Base-by-base conservation (phyloP, 2,329 filamentous ascomycete genomes). In the Trichophyton equinum region DNA sequence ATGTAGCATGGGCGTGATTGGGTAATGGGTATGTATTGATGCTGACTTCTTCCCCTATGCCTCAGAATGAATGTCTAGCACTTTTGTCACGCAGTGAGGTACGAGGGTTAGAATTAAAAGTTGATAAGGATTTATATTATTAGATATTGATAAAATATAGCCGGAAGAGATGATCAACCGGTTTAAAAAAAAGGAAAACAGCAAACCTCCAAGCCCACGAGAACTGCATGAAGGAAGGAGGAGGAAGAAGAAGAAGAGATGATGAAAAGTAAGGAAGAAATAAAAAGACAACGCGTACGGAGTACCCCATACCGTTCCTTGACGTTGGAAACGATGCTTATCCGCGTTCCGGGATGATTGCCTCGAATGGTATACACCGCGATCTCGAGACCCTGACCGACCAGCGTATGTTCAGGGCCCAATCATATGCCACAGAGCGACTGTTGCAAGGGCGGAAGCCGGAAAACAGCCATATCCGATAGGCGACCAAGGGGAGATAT, bases 61-160 rank as follows among this genome's bases (percentile, higher is more conserved):
- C 7, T 44, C 46, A 15, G 27, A 38, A 27, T 5, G 22, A 51
- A 22, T 22, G 44, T 22, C 20, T 8, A 27, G 25, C 22, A 15
- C 46, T 22, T 25, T 9, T 4, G 22, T 22, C 46, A 51, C 2
- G 22, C 33, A 15, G 22, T 15, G 22, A 51, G 7, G 38, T 4
- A 44, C n/a, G 2, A 51, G 11, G 25, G 9, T 18, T 8, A 22
- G 44, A 11, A 51, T 33, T 33, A 18, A 55, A 55, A 36, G 51
- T n/a, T 55, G 51, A 36, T 55, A 55, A 9, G 6, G 33, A 13
- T 20, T 55, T 55, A 55, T 55, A 55, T 55, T 55, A 55, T 55
- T 33, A 44, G 40, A 7, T 20, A 27, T 36, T 53, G 49, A 13
- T 36, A 18, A 27, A 38, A 55, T 13, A 25, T 8, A 25, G 15